These are phyloP conservation scores for Talaromyces sp. DNA, from an alignment of 2,329 filamentous ascomycete genomes.

Conservation along the genomic window DNA sequence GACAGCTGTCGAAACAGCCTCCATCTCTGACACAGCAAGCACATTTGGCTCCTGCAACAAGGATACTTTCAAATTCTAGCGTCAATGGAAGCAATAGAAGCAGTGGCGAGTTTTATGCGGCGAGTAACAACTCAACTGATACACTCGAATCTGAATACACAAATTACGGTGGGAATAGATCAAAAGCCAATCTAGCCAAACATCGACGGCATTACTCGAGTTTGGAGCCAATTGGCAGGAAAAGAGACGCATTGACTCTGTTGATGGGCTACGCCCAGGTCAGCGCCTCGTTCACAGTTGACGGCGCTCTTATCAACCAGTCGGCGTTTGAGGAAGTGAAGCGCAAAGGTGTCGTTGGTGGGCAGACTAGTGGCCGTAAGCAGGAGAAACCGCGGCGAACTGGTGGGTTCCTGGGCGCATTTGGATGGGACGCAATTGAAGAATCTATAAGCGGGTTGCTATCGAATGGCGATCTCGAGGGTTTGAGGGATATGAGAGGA, in stretches of 20 bases:
- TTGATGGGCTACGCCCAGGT: slow-evolving; percentile 99
- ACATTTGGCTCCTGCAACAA: slow-evolving; percentile 50
- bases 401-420: slow-evolving; percentile 74
- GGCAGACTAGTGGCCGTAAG: slow-evolving; percentile 59
- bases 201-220: slow-evolving; percentile 47
- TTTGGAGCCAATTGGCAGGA: slow-evolving; percentile 28
- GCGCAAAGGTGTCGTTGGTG: slow-evolving; percentile 83
- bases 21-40: slow-evolving; percentile 27
- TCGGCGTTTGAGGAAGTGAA: slow-evolving; percentile 94
- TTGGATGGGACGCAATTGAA: slow-evolving; percentile 85
- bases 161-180: slow-evolving; percentile 47
- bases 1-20: slow-evolving; percentile 25
- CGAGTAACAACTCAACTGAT: slow-evolving; percentile 93
- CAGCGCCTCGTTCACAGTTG: slow-evolving; percentile 84
- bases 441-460: slow-evolving; percentile 84
- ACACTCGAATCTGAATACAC: slow-evolving; percentile 87
- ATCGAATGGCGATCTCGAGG: slow-evolving; percentile 83
- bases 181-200: slow-evolving; percentile 47
- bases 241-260: slow-evolving; percentile 60
- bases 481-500: slow-evolving; percentile 91
- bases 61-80: slow-evolving; percentile 73
- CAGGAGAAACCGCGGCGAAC: slow-evolving; percentile 58
- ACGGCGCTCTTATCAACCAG: slow-evolving; percentile 86
- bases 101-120: slow-evolving; percentile 90
- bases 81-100: slow-evolving; percentile 77